Conservation (phyloP, 225 moss, liverwort and hornwort genomes). For the Bryum argenteum region DNA sequence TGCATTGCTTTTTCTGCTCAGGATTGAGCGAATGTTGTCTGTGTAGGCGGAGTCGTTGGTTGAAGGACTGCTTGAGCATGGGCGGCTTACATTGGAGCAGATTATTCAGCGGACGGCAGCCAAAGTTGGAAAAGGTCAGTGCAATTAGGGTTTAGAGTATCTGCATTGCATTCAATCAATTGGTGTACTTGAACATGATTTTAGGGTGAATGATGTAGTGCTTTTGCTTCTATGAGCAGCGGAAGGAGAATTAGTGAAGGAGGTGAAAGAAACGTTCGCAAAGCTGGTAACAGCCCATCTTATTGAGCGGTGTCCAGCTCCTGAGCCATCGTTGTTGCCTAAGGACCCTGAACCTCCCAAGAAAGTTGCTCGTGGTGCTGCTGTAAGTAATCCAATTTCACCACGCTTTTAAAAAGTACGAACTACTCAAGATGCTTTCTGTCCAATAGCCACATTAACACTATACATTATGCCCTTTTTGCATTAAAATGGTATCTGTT, state of each 20-base stretch:
- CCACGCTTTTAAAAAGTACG: no score
- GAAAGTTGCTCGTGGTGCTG: constrained; percentile 67
- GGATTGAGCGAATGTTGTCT: not conserved
- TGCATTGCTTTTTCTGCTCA: not conserved
- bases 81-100: constrained; percentile 92
- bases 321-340: constrained; percentile 69
- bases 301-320: constrained; percentile 86
- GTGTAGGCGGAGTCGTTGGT: constrained; percentile 75
- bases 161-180: not conserved
- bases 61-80: constrained; percentile 93
- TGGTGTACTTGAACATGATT: not conserved
- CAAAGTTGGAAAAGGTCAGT: constrained; percentile 69
- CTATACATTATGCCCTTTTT: not conserved
- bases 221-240: constrained; percentile 39
- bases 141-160: constrained; percentile 6
- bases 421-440: not conserved
- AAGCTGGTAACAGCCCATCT: constrained; percentile 71
- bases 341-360: constrained; percentile 75
- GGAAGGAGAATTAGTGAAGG: constrained; percentile 67
- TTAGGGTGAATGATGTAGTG: not conserved
- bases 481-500: not conserved
- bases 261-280: constrained; percentile 76
- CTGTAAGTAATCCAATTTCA: constrained; percentile 40
- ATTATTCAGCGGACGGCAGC: constrained; percentile 89
- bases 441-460: not conserved